A percentile compares a stretch with the other conserved stretches of the same genome.
Conservation (phyloP, 2,329 filamentous ascomycete species). For the Aureobasidium zeae region DNA sequence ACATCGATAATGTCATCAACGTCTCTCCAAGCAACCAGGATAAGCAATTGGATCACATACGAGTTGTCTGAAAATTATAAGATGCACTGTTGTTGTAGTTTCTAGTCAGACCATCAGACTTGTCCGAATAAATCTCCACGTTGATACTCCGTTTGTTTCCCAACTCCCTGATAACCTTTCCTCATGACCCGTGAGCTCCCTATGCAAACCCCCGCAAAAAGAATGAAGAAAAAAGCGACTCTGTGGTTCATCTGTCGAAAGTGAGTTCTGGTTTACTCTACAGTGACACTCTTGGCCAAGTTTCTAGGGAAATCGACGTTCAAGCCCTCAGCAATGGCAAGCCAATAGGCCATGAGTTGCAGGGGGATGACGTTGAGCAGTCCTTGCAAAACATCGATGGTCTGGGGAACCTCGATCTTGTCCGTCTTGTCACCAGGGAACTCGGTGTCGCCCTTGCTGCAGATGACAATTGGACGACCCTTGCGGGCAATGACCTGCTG, state of each 20-base stretch:
- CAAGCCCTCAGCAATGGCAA: conserved; percentile 87
- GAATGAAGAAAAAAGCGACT: background rate
- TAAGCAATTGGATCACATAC: no score
- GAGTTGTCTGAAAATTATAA: background rate
- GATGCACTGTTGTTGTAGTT: background rate
- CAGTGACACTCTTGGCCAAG: conserved; percentile 96
- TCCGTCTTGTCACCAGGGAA: conserved; percentile 82
- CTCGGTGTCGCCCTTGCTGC: conserved; percentile 81
- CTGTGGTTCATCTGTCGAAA: background rate
- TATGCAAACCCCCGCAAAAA: conserved; percentile 13
- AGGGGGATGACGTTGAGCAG: conserved; percentile 95
- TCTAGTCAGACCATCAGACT: conserved; percentile 4
- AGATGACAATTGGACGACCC: conserved; percentile 97
- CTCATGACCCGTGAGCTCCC: conserved; percentile 6
- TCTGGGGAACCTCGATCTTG: conserved; percentile 95
- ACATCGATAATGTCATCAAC: no score
- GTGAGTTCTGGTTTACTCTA: conserved; percentile 59
- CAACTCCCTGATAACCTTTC: conserved; percentile 6
- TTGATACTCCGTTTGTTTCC: conserved; percentile 1
- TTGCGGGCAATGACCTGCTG: conserved; percentile 97
- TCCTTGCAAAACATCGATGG: conserved; percentile 90
- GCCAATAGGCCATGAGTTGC: conserved; percentile 98
- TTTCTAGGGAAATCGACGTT: conserved; percentile 99
- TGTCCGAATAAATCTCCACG: background rate
- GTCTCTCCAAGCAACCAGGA: no score